Evolutionary conservation across 352 stramenopile species (phyloP), one percentile per base, ranked within the genome.

Genomic region (Phytophthora citricola): DNA sequence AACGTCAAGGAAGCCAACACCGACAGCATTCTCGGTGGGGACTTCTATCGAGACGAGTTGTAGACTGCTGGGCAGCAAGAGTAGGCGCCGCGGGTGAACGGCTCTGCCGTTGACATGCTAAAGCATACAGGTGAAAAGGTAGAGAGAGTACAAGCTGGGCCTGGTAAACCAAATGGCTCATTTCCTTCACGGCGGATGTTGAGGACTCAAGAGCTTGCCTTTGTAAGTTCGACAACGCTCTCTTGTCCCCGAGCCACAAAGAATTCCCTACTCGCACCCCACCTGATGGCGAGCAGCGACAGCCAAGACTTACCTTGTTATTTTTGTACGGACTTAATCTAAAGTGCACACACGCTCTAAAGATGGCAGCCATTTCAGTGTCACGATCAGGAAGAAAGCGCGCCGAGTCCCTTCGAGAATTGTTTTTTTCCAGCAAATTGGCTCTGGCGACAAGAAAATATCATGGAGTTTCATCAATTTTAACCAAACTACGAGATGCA

Each of bases 241-340:
- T 65, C 65, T 73, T 63, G 46, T 73, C 65, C 63, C 63, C 58
- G 29, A 73, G n/a, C 65, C 65, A 58, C 51, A 73, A 57, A 27
- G 45, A 53, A 15, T 58, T 67, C 50, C 63, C 63, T 70, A 70
- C 5, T 57, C 56, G n/a, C 44, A 27, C 26, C 27, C 10, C 40
- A 63, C 58, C 50, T 59, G 58, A 44, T 66, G 47, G 62, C 20
- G 47, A 5, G 6, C 43, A 67, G 27, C 32, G 51, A 54, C 41
- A 49, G 17, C 53, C 47, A 14, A 20, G 29, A 31, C 17, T 20
- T 20, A 20, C 17, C 17, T 20, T 20, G 29, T 14, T 54, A 44
- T 54, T 54, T 7, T 20, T 43, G 3, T 9, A 36, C 8, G 2
- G 31, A 32, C 29, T 27, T 52, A n/a, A 14, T 41, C 1, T 41